Evolutionary conservation across 495 filamentous ascomycete genomes (phyloP), one percentile per base, ranked within the genome.

Genomic region (Hyaloscypha bicolor): DNA sequence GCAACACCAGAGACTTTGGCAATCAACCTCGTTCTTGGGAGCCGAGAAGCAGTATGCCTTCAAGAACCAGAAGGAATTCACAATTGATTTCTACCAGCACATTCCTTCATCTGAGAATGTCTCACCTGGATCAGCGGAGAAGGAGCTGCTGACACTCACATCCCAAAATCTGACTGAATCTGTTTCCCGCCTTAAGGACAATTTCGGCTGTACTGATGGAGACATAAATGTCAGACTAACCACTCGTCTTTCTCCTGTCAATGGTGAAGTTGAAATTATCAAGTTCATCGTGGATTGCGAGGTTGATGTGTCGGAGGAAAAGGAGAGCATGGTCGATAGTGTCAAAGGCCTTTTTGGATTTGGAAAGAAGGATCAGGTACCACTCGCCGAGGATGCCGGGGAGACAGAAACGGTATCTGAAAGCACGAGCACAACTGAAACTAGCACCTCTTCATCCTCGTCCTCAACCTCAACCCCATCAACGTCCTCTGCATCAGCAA

Each of bases 311-410:
- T 68, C 77, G 12, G 88, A 89, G 64, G 94, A 92, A 79, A 91
- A 91, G 73, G 91, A 87, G 29, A 88, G 91, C 59, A 83, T 98
- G 35, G 87, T 94, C 45, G 96, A 97, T 71, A 92, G 91, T 51
- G 91, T 98, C 74, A 99, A 99, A 81, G 93, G 90, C 63, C 87
- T 97, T 66, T 94, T 99, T 73, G 96, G 96, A 19, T 91, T 97
- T 72, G 95, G 95, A 9, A 88, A 86, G 65, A 86, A 85, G 37
- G 80, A 82, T 22, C 94, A 97, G 77, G 87, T 90, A 71, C 87
- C 91, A 25, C 78, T 97, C 22, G 80, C 82, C 63, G 89, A 88
- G 35, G 89, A 85, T 57, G 88, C 84, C 52, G 89, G 88, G 35
- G 89, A 85, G 56, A 88, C 84, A 51, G 87, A 86, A 55, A 78